Evolutionary conservation across 1,139 yeast species (phyloP).

Genomic region (Nakaseomyces delphensis): DNA sequence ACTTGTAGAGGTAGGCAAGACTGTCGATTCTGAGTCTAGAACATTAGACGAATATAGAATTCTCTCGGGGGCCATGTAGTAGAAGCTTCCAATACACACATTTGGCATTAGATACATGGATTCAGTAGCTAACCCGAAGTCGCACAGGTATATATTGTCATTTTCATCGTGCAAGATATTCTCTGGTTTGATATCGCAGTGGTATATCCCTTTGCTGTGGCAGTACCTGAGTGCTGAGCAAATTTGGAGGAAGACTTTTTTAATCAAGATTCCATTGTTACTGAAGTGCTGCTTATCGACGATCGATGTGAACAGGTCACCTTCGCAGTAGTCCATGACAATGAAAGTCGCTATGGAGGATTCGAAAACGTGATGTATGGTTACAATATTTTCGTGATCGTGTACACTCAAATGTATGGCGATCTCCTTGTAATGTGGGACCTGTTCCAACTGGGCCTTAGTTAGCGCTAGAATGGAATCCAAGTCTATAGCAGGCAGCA

Average conservation of each 20-base stretch:
- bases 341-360: conserved; percentile 53
- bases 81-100: conserved; percentile 77
- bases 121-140: conserved; percentile 75
- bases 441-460: conserved; percentile 20
- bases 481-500: conserved; percentile 27
- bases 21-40: not conserved
- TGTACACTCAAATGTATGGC: conserved; percentile 67
- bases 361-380: conserved; percentile 65
- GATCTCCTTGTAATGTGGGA: conserved; percentile 46
- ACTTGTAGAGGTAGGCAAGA: conserved; percentile 41
- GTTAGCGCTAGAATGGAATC: conserved; percentile 22
- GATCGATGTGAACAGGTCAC: conserved; percentile 72
- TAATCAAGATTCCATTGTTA: conserved; percentile 39
- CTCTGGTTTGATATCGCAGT: conserved; percentile 90
- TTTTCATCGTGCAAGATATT: conserved; percentile 64
- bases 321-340: conserved; percentile 74
- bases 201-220: conserved; percentile 58
- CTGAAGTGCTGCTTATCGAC: conserved; percentile 48
- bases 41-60: conserved; percentile 33
- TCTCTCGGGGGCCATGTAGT: conserved; percentile 92
- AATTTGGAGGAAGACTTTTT: conserved; percentile 65
- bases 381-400: conserved; percentile 63
- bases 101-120: conserved; percentile 53
- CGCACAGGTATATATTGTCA: conserved; percentile 56
- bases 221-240: conserved; percentile 66